These are phyloP conservation scores for Anisodus acutangulus DNA, from an alignment of 257 asterid genomes.

Conservation along the genomic window DNA sequence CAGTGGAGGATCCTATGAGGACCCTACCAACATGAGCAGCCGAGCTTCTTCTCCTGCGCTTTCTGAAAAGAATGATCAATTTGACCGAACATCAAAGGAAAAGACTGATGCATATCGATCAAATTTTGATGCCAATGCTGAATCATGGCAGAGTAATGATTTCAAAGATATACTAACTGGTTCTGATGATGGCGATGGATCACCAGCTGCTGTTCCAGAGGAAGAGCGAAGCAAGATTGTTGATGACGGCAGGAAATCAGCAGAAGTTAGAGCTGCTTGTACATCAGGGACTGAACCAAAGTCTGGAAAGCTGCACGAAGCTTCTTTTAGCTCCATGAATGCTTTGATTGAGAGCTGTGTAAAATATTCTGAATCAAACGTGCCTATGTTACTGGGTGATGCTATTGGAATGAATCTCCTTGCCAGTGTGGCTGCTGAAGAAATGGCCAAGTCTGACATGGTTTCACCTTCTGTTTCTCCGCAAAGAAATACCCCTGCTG, in stretches of 20 bases:
- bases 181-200: conserved; percentile 56
- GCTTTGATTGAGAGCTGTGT: conserved; percentile 94
- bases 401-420: conserved; percentile 94
- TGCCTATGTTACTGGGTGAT: conserved; percentile 74
- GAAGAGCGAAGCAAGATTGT: conserved; percentile 57
- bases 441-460: conserved; percentile 62
- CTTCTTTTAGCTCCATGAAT: conserved; percentile 87
- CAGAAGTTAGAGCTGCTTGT: conserved; percentile 43
- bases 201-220: conserved; percentile 50
- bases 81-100: conserved; percentile 46
- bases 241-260: conserved; percentile 46
- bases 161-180: conserved; percentile 53
- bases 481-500: conserved; percentile 48
- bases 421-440: conserved; percentile 96
- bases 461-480: conserved; percentile 62
- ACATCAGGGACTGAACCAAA: conserved; percentile 47
- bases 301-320: conserved; percentile 53
- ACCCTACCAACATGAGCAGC: conserved; percentile 53
- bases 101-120: conserved; percentile 51
- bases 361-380: conserved; percentile 70
- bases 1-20: conserved; percentile 59
- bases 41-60: conserved; percentile 62
- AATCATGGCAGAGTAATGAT: conserved; percentile 56
- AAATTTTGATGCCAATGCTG: conserved; percentile 50
- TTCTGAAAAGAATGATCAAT: conserved; percentile 52